Base-by-base conservation (phyloP, 148 eudicot genomes). In the Dianthus caryophyllus region DNA sequence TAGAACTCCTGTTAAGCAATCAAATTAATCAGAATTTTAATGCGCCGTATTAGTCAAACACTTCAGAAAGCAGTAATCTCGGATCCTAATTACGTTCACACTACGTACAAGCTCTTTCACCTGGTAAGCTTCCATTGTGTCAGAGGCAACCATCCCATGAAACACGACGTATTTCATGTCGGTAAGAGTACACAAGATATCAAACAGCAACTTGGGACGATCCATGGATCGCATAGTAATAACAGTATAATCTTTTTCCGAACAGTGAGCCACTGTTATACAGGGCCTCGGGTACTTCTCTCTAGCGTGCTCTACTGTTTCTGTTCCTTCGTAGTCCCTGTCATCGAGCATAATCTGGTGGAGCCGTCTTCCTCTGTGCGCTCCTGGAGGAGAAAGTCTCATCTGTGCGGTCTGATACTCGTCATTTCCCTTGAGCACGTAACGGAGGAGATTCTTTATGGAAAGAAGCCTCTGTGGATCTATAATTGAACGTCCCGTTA, bases 321-420 rank as follows among this genome's bases (percentile, higher is more conserved):
- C 85, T 66, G 71, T 77, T 69, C 73, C 76, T 59, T 87, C 90
- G 39, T 82, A 93, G 62, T 93, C 98, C 64, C 96, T 66, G 76
- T 93, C 94, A 70, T 82, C 94, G 71, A 87, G 87, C 94, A 93
- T 83, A 31, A 93, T 87, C 78, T 93, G 94, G 71, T 93, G 98
- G 18, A 93, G 78, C 68, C 98, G 81, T 75, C 98, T 87, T 51
- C 85, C 91, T 53, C 85, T 76, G 60, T 93, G 98, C 24, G 81
- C 47, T 16, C 82, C 86, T 4, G 83, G 80, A 18, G 89, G 76
- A 1, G 96, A 89, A 72, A 88, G 81, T n/a, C 81, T 81, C 82
- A 71, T 83, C 59, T 83, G 78, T n/a, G 85, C 91, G 0, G 83
- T 71, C 80, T 84, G 82, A 39, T 76, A 69, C 61, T 82, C 94